A percentile compares a stretch with the other conserved stretches of the same genome.
phyloP scores from a whole-genome alignment of 768 basidiomycete genomes.

The Pleurotus sapidus region DNA sequence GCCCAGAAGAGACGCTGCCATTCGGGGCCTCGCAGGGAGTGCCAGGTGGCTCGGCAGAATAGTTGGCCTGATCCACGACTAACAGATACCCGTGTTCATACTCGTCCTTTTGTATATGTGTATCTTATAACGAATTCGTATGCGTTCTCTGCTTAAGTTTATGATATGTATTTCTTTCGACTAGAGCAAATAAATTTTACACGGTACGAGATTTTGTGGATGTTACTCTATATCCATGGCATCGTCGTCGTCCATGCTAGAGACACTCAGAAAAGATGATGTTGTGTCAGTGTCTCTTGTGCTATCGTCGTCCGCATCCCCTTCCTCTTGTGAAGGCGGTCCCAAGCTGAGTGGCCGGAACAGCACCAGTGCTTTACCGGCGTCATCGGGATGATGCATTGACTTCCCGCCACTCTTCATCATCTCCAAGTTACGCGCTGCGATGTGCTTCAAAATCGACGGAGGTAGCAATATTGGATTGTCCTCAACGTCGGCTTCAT shows the following conservation, averaged over 20 bases:
- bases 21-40: conserved; percentile 35
- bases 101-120: conserved; percentile 13
- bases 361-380: conserved; percentile 51
- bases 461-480: conserved; percentile 37
- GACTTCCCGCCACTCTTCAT: conserved; percentile 16
- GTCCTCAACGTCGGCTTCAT: conserved; percentile 37
- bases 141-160: conserved; percentile 15
- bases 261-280: background rate
- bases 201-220: background rate
- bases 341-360: conserved; percentile 36
- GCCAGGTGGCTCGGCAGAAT: conserved; percentile 14
- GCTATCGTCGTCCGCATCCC: background rate
- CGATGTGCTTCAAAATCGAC: conserved; percentile 43
- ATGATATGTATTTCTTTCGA: conserved; percentile 8
- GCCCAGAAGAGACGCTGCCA: conserved; percentile 47
- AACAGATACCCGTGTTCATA: conserved; percentile 16
- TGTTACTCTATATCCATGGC: conserved; percentile 52
- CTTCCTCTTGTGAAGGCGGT: background rate
- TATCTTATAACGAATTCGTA: background rate
- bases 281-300: conserved; percentile 6
- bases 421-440: conserved; percentile 19
- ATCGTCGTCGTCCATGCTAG: conserved; percentile 28
- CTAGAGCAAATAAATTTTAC: conserved; percentile 8
- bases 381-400: background rate
- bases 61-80: background rate